Evolutionary conservation across 2,329 filamentous ascomycete species (phyloP).

Genomic region (Fusarium sp.): DNA sequence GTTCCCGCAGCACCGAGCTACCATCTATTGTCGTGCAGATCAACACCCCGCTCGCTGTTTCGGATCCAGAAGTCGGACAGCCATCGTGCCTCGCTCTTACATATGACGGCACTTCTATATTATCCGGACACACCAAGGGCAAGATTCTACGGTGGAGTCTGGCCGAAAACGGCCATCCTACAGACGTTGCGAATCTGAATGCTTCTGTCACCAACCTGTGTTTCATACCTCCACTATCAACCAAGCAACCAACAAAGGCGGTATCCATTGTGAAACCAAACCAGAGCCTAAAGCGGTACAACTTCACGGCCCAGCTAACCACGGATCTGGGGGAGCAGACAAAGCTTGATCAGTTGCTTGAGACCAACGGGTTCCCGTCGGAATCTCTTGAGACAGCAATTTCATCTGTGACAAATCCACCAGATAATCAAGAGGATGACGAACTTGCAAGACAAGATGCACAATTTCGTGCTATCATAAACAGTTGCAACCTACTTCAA

Average conservation of each 20-base stretch:
- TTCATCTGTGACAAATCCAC: slow-evolving; percentile 53
- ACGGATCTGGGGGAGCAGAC: slow-evolving; percentile 53
- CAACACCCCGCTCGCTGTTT: slow-evolving; percentile 63
- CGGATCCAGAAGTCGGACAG: slow-evolving; percentile 71
- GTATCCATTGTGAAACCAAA: slow-evolving; percentile 83
- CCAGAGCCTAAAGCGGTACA: slow-evolving; percentile 72
- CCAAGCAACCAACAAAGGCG: slow-evolving; percentile 57
- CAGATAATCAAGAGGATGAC: slow-evolving; percentile 23
- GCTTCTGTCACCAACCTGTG: slow-evolving; percentile 84
- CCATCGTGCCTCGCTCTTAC: slow-evolving; percentile 77
- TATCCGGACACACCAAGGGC: slow-evolving; percentile 85
- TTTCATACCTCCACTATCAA: slow-evolving; percentile 73
- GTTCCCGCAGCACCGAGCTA: slow-evolving; percentile 61
- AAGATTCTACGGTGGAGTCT: slow-evolving; percentile 86
- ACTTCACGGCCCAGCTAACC: slow-evolving; percentile 72
- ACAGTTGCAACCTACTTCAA: slow-evolving; percentile 52
- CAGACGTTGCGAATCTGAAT: slow-evolving; percentile 77
- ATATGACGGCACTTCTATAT: slow-evolving; percentile 82
- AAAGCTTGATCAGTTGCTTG: slow-evolving; percentile 59
- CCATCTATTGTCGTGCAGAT: slow-evolving; percentile 68
- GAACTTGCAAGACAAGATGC: slow-evolving; percentile 54
- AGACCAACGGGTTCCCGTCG: slow-evolving; percentile 58
- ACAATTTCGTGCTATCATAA: slow-evolving; percentile 58
- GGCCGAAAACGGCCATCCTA: slow-evolving; percentile 73
- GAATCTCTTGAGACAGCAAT: slow-evolving; percentile 63